Percentiles rank a stretch among this genome's conserved stretches.
These are phyloP conservation scores for Coleophoma crateriformis DNA, from an alignment of 2,329 filamentous ascomycete genomes.

Conservation along the genomic window DNA sequence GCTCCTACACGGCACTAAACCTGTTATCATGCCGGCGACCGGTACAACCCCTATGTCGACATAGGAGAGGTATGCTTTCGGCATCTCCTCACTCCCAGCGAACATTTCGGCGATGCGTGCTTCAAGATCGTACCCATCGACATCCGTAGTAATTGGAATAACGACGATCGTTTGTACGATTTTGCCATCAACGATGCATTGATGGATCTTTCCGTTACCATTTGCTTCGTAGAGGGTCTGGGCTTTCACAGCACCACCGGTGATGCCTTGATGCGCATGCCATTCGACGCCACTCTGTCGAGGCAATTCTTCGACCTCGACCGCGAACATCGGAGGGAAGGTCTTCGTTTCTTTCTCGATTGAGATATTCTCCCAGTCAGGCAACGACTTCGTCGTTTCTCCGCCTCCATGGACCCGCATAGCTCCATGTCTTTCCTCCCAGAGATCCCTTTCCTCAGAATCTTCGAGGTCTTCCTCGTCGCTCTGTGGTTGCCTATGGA, in stretches of 20 bases:
- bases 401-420: conserved; percentile 21
- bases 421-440: conserved; percentile 55
- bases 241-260: conserved; percentile 12
- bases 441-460: conserved; percentile 54
- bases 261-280: conserved; percentile 63
- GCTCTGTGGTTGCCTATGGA: conserved; percentile 22
- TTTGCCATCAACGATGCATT: no score
- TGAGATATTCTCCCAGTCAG: conserved; percentile 44
- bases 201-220: no score
- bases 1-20: conserved; percentile 34
- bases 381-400: conserved; percentile 29
- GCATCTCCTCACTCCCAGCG: not conserved
- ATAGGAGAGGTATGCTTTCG: conserved; percentile 7
- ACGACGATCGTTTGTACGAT: no score
- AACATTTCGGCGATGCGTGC: conserved; percentile 4
- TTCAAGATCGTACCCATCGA: not conserved
- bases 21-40: conserved; percentile 1
- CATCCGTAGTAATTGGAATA: not conserved
- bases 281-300: conserved; percentile 75
- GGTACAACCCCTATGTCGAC: conserved; percentile 7
- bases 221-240: no score
- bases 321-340: conserved; percentile 64
- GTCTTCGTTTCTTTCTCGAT: conserved; percentile 21
- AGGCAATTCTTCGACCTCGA: conserved; percentile 73
- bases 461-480: conserved; percentile 42